A percentile compares a stretch with the other conserved stretches of the same genome.
phyloP scores from a whole-genome alignment of 345 rosid species.

The Cardiospermum halicacabum region DNA sequence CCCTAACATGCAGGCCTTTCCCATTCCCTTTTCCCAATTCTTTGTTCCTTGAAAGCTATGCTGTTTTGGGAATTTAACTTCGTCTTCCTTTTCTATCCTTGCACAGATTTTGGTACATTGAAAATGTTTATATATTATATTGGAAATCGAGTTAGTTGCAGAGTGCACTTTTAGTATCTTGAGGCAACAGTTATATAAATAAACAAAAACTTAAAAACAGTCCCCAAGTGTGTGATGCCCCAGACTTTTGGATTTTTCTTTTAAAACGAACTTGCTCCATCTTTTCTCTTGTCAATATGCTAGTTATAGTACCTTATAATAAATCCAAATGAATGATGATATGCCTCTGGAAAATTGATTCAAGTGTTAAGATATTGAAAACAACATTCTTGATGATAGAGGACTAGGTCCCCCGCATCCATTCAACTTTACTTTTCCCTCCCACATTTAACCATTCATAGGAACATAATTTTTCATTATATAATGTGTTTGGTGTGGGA shows the following conservation, averaged over 20 bases:
- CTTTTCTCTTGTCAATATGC: no score
- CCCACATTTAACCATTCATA: no score
- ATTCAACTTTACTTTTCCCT: neutral
- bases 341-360: no score
- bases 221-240: neutral
- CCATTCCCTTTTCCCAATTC: neutral
- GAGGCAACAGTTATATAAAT: neutral
- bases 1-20: neutral
- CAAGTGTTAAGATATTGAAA: no score
- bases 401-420: no score
- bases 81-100: neutral
- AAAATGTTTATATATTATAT: neutral
- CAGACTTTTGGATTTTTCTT: no score
- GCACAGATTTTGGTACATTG: neutral
- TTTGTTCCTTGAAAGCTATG: constrained; percentile 3
- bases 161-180: neutral
- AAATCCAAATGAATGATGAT: no score
- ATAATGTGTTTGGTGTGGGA: neutral
- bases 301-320: no score
- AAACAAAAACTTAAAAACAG: neutral
- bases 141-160: neutral
- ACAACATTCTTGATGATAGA: no score
- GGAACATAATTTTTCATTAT: neutral
- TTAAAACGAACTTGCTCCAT: no score
- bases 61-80: constrained; percentile 1